phyloP scores from a whole-genome alignment of 768 basidiomycete genomes.

The Lyophyllum atratum region DNA sequence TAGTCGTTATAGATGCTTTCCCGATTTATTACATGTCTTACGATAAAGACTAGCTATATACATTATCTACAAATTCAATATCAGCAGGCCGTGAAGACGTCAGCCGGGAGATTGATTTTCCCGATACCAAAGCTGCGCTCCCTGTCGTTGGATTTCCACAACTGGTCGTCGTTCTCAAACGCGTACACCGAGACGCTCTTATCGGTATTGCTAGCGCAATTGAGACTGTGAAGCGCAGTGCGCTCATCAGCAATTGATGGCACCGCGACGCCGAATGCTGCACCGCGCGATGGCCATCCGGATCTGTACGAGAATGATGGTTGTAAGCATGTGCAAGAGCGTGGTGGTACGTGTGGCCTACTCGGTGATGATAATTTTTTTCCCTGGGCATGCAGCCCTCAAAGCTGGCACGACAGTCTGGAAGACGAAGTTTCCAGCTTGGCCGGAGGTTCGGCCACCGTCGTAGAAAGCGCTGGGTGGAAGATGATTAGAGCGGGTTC shows the following conservation, averaged over 20 bases:
- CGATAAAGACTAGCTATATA: not conserved
- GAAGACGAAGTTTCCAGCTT: conserved; percentile 40
- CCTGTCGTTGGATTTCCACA: conserved; percentile 37
- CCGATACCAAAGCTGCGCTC: conserved; percentile 42
- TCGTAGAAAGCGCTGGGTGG: conserved; percentile 38
- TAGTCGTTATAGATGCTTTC: not conserved
- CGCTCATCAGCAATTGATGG: conserved; percentile 32
- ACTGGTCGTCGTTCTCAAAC: conserved; percentile 40
- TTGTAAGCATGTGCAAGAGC: not conserved
- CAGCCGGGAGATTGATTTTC: conserved; percentile 28
- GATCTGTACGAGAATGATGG: conserved; percentile 21
- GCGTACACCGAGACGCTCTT: conserved; percentile 33
- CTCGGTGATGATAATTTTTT: conserved; percentile 38
- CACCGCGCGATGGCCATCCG: conserved; percentile 43
- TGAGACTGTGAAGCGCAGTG: conserved; percentile 34
- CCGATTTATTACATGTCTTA: not conserved
- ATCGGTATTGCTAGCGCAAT: conserved; percentile 34
- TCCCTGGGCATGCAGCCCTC: conserved; percentile 36
- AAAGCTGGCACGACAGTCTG: conserved; percentile 40
- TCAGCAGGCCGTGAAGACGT: conserved; percentile 26
- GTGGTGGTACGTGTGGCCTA: conserved; percentile 13
- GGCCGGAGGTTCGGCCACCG: conserved; percentile 25
- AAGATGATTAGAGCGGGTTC: not conserved
- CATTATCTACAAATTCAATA: not conserved
- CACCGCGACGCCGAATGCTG: conserved; percentile 27